Evolutionary conservation across 805 yeast genomes (phyloP), one percentile per base, ranked within the genome.

Genomic region (Suhomyces prunicola): DNA sequence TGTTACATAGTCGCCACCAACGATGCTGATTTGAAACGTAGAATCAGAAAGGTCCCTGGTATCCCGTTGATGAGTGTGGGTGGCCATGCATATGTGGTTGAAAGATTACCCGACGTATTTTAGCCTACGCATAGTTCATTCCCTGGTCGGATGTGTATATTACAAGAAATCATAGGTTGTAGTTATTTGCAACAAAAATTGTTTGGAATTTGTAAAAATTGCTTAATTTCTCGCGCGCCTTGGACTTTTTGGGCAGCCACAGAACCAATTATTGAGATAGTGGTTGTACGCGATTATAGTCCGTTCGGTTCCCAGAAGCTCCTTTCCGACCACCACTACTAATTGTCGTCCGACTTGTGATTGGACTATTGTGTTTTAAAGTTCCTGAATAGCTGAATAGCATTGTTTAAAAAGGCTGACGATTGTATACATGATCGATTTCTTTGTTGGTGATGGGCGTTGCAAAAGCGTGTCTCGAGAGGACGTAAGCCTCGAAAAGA

Each of bases 61-160:
- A 88, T 94, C 56, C 99, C 99, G 10, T 77, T 94, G 35, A 84
- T 94, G 96, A 90, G 97, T 72, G 99, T 94, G 6, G 99, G 98
- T 35, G 88, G 88, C 2, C 96, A 90, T 68, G 77, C 91, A 1
- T 94, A 93, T 67, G 97, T 89, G 36, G 86, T 94, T 59, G 99
- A 94, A 71, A 83, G 97, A 68, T 80, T 94, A 54, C 99, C 99
- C 1, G 97, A 92, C 69, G 97, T 88, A n/a, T 88, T 88, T 65
- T 88, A 63, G 55, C 44, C 9, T 27, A 27, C 12, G 1, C 26
- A 24, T 8, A 22, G 13, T 23, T 42, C 36, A 46, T 47, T 46
- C 48, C 48, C 49, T 47, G 49, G 49, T 23, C 36, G 49, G 49
- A 47, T 23, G 13, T 42, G 46, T 42, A 42, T 22, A 39, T 39